Evolutionary conservation across 2,329 filamentous ascomycete genomes (phyloP).

Genomic region (Arachnomyces sp.): DNA sequence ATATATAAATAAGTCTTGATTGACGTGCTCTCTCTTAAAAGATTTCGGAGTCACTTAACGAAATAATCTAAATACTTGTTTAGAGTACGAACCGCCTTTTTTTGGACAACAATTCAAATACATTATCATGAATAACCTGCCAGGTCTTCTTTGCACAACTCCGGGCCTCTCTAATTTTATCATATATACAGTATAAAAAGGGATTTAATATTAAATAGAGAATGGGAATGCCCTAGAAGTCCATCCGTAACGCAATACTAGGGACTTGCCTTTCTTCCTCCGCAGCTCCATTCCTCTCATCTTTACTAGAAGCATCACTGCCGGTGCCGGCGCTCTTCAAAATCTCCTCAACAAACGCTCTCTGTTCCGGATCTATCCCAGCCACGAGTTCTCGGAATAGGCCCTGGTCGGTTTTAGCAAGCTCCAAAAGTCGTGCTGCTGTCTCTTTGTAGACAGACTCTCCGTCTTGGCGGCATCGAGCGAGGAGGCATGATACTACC

Average conservation of each 20-base stretch:
- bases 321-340: constrained; percentile 57
- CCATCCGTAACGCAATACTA: constrained; percentile 88
- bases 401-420: constrained; percentile 66
- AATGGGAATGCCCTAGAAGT: constrained; percentile 56
- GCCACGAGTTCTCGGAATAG: constrained; percentile 69
- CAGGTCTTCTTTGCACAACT: too few species aligned
- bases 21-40: too few species aligned
- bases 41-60: too few species aligned
- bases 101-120: background rate
- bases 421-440: constrained; percentile 66
- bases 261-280: constrained; percentile 53
- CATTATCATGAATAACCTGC: too few species aligned
- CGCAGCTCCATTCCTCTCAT: constrained; percentile 33
- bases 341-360: constrained; percentile 71
- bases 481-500: constrained; percentile 68
- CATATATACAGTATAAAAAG: background rate
- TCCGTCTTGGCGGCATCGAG: constrained; percentile 60
- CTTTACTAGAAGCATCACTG: constrained; percentile 21
- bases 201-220: background rate
- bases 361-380: constrained; percentile 62
- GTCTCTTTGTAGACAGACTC: constrained; percentile 60
- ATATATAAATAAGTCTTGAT: too few species aligned
- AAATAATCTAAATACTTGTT: too few species aligned
- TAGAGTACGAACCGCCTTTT: background rate
- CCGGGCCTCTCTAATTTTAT: too few species aligned